Evolutionary conservation across 2,329 filamentous ascomycete species (phyloP), one percentile per base, ranked within the genome.

Genomic region (Trichoderma sp.): DNA sequence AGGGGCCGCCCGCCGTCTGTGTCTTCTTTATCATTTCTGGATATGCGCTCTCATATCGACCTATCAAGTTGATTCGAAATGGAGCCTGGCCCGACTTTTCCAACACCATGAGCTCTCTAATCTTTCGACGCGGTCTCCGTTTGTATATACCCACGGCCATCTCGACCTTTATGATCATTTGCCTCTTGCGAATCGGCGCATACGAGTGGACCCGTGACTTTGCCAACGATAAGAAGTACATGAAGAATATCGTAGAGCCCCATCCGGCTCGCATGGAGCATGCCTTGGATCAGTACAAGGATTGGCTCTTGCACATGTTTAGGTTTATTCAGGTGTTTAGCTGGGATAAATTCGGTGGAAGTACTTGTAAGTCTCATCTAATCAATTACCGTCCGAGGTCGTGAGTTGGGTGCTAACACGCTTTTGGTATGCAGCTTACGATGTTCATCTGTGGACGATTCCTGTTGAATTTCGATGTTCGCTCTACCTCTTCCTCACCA

Each of bases 11-110:
- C 0, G 86, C 86, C 73, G 87, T 89, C 49, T 86, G 84, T 76
- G 78, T 88, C 72, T 90, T 90, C 80, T 89, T 89, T 74, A 84
- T 89, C 73, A 86, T 89, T 56, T 88, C 86, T 0, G 87, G 87
- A 24, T 89, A 88, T 76, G 88, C 87, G 3, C 80, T 90, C 14
- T 85, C 84, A 35, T 83, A 88, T 68, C 82, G 82, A 57, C 84
- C 85, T 1, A 73, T 87, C n/a, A 84, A 82, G 71, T 79, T 85
- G 60, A 76, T 80, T 29, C 81, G 82, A 55, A 77, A 72, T 67
- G 77, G 78, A n/a, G 73, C 73, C 49, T 77, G 76, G 56, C 73
- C 79, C 40, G 81, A 81, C 16, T 81, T 86, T 64, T 78, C 82
- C 1, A 77, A 73, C 24, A 81, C 83, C 24, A 81, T 87, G 75